Base-by-base conservation (phyloP, 306 rosid genomes). In the Arachis stenosperma region DNA sequence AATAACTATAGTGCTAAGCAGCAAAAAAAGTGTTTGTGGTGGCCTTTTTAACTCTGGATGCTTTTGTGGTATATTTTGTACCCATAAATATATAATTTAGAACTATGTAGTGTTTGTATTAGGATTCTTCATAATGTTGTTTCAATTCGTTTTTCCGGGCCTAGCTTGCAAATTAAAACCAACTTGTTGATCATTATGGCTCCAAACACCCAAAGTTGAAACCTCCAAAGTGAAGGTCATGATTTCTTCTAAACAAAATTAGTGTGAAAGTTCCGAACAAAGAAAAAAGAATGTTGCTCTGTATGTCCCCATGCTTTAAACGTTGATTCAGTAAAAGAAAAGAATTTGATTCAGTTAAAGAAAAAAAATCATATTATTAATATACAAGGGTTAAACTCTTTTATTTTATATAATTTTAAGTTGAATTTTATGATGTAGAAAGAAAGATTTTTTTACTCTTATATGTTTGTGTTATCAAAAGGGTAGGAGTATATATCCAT, bases 171-270 rank as follows among this genome's bases (percentile, higher is more conserved):
- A 93, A 93, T 67, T 83, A 87, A 54, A 93, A 93, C 67, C 98
- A 93, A 54, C 89, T 93, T 29, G 72, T 44, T 40, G 98, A 89
- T 85, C 98, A 93, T 74, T 93, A 89, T 81, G 69, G 67, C 62
- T 86, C 98, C 73, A 93, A 93, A 86, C 98, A 93, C 86, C 98
- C 98, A n/a, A 93, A 88, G 83, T 97, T 90, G 83, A 83, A 85
- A 64, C 92, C 94, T 58, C 97, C 97, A 6, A 90, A 88, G 30
- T 78, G 97, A 50, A 83, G 88, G 81, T 87, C 83, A 83, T 48
- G n/a, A 46, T 17, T 63, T 46, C 71, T 53, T 33, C 37, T 33
- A 33, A 33, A 77, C 75, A 60, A 61, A 62, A 41, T 56, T 74
- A 58, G 56, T 53, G 68, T 65, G 57, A 17, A 78, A 60, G 66